phyloP scores from a whole-genome alignment of 2,329 filamentous ascomycete genomes.

The Bipolaris victoriae region DNA sequence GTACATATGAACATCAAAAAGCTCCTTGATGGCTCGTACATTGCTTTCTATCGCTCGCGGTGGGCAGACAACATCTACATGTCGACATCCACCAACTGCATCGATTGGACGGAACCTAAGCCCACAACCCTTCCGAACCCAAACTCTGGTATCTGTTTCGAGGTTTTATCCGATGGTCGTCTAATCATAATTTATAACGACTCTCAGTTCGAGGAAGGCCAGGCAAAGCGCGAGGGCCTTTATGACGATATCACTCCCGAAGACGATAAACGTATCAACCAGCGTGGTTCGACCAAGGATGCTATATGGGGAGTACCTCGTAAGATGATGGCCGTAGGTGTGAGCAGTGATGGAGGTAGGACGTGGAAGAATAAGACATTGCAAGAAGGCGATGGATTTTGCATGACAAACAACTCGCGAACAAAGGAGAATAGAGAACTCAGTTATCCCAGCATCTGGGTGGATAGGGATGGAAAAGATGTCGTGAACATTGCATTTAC shows the following conservation, averaged over 20 bases:
- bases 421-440: not conserved
- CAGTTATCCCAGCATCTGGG: not conserved
- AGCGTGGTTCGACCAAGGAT: not conserved
- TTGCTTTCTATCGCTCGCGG: not conserved
- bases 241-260: not conserved
- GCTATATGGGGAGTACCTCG: not conserved
- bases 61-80: not conserved
- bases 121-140: not conserved
- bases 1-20: not conserved
- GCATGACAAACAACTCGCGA: not conserved
- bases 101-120: not conserved
- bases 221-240: not conserved
- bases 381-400: not conserved
- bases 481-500: not conserved
- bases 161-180: not conserved
- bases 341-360: not conserved
- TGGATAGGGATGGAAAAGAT: not conserved
- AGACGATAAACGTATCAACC: not conserved
- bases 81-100: not conserved
- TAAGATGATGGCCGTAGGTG: not conserved
- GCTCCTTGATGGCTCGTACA: not conserved
- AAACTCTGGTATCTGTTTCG: not conserved
- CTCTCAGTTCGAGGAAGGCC: not conserved
- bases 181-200: not conserved
- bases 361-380: slow-evolving; percentile 1